A percentile compares a stretch with the other conserved stretches of the same genome.
Evolutionary conservation across 2,329 filamentous ascomycete species (phyloP).

Genomic region (Sporothrix humicola): DNA sequence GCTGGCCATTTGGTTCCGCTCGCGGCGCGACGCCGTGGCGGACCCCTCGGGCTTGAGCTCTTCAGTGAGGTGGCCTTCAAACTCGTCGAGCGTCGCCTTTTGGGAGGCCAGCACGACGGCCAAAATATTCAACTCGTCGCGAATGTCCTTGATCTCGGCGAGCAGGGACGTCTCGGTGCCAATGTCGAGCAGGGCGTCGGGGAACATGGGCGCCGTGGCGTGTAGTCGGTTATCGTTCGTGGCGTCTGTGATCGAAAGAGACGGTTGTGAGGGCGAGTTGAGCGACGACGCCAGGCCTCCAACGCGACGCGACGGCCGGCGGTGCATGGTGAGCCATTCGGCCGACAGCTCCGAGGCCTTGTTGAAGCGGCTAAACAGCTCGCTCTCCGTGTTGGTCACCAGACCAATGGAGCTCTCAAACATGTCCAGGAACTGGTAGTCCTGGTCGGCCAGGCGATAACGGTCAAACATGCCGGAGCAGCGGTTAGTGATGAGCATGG

Average conservation of each 20-base stretch:
- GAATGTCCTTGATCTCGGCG: slow-evolving; percentile 69
- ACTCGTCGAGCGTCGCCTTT: slow-evolving; percentile 43
- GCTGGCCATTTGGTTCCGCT: too few relatives aligned
- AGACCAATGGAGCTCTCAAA: slow-evolving; percentile 67
- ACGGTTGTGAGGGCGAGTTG: slow-evolving; percentile 24
- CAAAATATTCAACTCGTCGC: slow-evolving; percentile 70
- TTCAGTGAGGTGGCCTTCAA: slow-evolving; percentile 52
- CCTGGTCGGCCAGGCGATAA: slow-evolving; percentile 61
- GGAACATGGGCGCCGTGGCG: slow-evolving; percentile 46
- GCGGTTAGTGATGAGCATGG: slow-evolving; percentile 64
- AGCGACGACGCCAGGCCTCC: slow-evolving; percentile 21
- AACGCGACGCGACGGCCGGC: slow-evolving; percentile 11
- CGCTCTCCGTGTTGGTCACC: slow-evolving; percentile 59
- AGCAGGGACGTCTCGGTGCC: slow-evolving; percentile 65
- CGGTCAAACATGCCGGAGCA: slow-evolving; percentile 67
- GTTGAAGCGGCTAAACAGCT: slow-evolving; percentile 66
- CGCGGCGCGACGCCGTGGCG: neutral
- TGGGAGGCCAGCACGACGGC: slow-evolving; percentile 45
- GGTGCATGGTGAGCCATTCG: slow-evolving; percentile 57
- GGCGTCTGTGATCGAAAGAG: slow-evolving; percentile 8
- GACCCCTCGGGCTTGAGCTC: slow-evolving; percentile 36
- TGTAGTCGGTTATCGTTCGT: slow-evolving; percentile 27
- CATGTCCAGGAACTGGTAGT: slow-evolving; percentile 70
- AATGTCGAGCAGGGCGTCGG: slow-evolving; percentile 65
- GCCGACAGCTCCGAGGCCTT: slow-evolving; percentile 62